A percentile compares a stretch with the other conserved stretches of the same genome.
Conservation (phyloP, 768 basidiomycete genomes). For the Nidularia sp. region DNA sequence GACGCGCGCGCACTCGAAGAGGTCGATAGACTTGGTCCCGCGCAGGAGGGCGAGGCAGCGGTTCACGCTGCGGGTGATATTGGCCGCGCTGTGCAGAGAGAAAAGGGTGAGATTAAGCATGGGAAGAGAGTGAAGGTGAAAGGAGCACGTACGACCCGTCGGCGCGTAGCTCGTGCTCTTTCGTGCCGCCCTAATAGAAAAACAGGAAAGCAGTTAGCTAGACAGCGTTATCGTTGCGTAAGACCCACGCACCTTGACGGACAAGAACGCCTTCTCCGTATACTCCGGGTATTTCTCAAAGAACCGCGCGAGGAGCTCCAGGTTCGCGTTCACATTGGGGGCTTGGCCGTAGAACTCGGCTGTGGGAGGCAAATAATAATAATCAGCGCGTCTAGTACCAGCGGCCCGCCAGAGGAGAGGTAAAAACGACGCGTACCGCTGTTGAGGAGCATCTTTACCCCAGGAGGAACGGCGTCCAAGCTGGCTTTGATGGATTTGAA, state of each 20-base stretch:
- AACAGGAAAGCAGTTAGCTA: background rate
- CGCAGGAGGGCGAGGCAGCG: slow-evolving; percentile 39
- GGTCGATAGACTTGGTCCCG: slow-evolving; percentile 51
- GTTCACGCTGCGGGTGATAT: slow-evolving; percentile 33
- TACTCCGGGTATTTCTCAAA: background rate
- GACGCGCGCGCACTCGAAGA: slow-evolving; percentile 52
- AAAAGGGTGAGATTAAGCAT: too few species aligned
- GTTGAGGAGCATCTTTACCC: slow-evolving; percentile 47
- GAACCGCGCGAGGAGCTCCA: background rate
- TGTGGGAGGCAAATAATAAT: background rate
- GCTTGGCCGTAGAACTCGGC: background rate
- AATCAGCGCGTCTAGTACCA: too few species aligned
- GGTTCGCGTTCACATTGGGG: background rate
- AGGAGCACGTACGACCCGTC: too few species aligned
- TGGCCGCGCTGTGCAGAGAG: too few species aligned
- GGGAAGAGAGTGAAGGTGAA: too few species aligned
- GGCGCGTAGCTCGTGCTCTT: background rate
- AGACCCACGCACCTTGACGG: background rate
- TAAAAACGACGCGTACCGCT: slow-evolving; percentile 5
- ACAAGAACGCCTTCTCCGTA: background rate
- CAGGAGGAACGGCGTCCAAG: slow-evolving; percentile 35
- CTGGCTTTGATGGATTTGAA: slow-evolving; percentile 61
- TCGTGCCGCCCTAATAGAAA: background rate
- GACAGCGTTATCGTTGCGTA: background rate
- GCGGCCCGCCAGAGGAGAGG: background rate